Evolutionary conservation across 352 stramenopile genomes (phyloP), one percentile per base, ranked within the genome.

Genomic region (Aphanomyces stellatus): DNA sequence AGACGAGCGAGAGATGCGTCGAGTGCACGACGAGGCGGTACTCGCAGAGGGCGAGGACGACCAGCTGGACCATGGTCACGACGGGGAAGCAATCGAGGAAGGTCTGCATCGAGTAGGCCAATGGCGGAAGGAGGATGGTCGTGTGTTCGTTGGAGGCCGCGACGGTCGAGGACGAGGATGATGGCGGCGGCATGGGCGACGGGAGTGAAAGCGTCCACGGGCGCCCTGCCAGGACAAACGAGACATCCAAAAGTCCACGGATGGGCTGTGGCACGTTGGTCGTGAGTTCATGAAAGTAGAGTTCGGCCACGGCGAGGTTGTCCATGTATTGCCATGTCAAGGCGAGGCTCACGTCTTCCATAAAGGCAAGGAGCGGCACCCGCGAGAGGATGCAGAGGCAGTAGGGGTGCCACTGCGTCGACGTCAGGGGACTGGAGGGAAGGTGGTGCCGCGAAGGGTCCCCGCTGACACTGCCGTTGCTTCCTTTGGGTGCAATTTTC

Each of bases 11-110:
- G 37, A 91, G 76, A 46, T 92, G 80, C 6, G 74, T 76, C 42
- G 84, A 91, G 61, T 94, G 86, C 19, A 94, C 74, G 11, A 94
- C 76, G 22, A 94, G 66, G 0, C 84, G 82, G 57, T 88, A 93
- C 65, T 94, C 86, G 42, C 81, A 91, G 19, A 94, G 72, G 33
- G 89, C 73, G 22, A 94, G 62, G 13, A 76, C 70, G 0, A 88
- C 73, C 60, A 93, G 74, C 53, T 91, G 71, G 30, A 93, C 74
- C 28, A 90, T 71, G 0, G 74, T 87, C 71, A 88, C 88, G 51
- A 90, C 74, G 41, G 88, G 80, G 43, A 94, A 91, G 25, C 82
- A 69, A 61, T 85, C 71, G 51, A 94, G 93, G 33, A 94, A 74
- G 11, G 78, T 72, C 13, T 74, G 68, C 5, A 94, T 70, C 7